Base-by-base conservation (phyloP, 176 grass and related monocot genomes). In the Lolium multiflorum region DNA sequence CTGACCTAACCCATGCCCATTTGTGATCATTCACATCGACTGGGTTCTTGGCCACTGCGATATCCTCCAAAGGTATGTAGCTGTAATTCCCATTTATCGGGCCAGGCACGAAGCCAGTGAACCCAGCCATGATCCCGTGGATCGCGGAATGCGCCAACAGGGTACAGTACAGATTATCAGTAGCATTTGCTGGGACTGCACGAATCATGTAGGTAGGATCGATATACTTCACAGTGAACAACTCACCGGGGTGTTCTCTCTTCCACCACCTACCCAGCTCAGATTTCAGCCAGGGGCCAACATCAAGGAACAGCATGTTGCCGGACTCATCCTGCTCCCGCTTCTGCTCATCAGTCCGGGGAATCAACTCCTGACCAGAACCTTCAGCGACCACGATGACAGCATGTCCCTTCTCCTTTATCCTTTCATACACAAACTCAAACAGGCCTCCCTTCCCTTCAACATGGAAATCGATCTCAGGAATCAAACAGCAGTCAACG, bases 181-280 rank as follows among this genome's bases (percentile, higher is more conserved):
- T 94, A 22, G 97, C 94, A 90, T 99, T 96, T 77, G 94, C 92
- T 5, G 90, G 92, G 28, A 94, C 90, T 1, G 93, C 96, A 63
- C 93, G 82, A 35, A 98, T 92, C 93, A 98, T 94, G 80, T 98
- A 96, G 0, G 97, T 98, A 3, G 97, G 94, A 89, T 98, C 94
- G 2, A 98, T 98, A 51, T 98, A 96, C 81, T 98, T 98, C 65
- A 96, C 87, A 39, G 97, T 98, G 84, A 96, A 87, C n/a, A 93
- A 25, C 39, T 96, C 97, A 37, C 66, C 12, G 0, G 90, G 79
- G 21, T 94, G 92, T 3, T 92, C 84, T 48, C 75, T 88, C 49
- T 92, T 91, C 94, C 97, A 98, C 97, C 97, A 98, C 52, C 49
- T 92, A 16, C 89, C 91, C 21, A 98, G 48, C 64, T 91, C 94